Evolutionary conservation across 2,329 filamentous ascomycete species (phyloP).

Genomic region (Fusarium continuum): DNA sequence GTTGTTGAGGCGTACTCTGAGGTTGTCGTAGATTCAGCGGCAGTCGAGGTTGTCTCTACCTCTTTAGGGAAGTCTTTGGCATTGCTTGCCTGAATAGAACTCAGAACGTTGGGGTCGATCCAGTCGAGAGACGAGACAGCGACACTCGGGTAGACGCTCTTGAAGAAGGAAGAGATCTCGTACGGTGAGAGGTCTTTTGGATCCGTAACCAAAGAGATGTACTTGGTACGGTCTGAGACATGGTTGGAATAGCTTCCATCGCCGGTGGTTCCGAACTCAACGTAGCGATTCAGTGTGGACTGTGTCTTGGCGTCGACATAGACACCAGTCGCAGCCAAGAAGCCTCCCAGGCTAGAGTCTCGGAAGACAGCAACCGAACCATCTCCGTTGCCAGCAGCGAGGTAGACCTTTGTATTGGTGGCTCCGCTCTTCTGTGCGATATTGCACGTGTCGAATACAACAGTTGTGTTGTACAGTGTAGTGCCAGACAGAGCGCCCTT

Average conservation of each 20-base stretch:
- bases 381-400: constrained; percentile 53
- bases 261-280: constrained; percentile 54
- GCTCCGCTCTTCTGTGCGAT: constrained; percentile 45
- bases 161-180: constrained; percentile 32
- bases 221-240: constrained; percentile 45
- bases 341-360: constrained; percentile 49
- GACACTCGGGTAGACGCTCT: constrained; percentile 12
- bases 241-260: constrained; percentile 53
- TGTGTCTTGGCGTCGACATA: constrained; percentile 47
- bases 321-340: constrained; percentile 50
- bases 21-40: neutral
- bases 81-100: constrained; percentile 34
- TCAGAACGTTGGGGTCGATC: constrained; percentile 33
- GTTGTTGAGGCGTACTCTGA: neutral
- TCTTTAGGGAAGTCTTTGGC: constrained; percentile 13
- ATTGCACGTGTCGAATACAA: constrained; percentile 53
- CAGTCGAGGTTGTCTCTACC: neutral
- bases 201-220: constrained; percentile 47
- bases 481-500: constrained; percentile 45
- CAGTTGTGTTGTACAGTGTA: constrained; percentile 50
- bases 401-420: constrained; percentile 52
- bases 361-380: constrained; percentile 54
- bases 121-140: constrained; percentile 26
- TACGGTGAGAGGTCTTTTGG: constrained; percentile 44
- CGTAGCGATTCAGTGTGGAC: constrained; percentile 47